Evolutionary conservation across 768 basidiomycete genomes (phyloP).

Genomic region (Suillus clintonianus): DNA sequence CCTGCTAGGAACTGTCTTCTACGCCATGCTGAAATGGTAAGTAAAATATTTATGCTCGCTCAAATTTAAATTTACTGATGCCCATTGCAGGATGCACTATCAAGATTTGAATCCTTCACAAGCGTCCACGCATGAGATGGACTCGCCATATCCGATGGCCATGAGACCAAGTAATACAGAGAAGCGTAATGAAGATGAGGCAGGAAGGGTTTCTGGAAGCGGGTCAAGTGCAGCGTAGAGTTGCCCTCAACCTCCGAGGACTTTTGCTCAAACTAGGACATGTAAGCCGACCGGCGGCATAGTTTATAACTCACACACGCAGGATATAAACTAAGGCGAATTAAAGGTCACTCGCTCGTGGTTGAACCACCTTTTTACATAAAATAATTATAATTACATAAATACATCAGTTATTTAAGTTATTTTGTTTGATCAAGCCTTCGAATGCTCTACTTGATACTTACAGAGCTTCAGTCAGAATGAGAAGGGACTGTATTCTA

Average conservation of each 20-base stretch:
- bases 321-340: background rate
- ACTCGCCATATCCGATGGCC: conserved; percentile 22
- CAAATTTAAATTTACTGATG: conserved; percentile 11
- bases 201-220: too few species aligned
- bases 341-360: too few species aligned
- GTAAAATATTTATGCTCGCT: conserved; percentile 14
- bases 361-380: too few species aligned
- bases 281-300: background rate
- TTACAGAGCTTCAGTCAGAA: too few species aligned
- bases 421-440: too few species aligned
- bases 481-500: too few species aligned
- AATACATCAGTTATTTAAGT: too few species aligned
- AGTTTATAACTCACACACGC: background rate
- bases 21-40: conserved; percentile 55
- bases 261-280: background rate
- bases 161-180: background rate
- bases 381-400: too few species aligned
- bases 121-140: conserved; percentile 24
- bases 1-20: conserved; percentile 58
- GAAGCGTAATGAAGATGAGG: background rate
- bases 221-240: background rate
- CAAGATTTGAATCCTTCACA: conserved; percentile 30
- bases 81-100: conserved; percentile 23
- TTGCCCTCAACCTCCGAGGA: background rate
- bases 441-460: too few species aligned